Base-by-base conservation (phyloP, 176 grass and related monocot species). In the Calamus simplicifolius region DNA sequence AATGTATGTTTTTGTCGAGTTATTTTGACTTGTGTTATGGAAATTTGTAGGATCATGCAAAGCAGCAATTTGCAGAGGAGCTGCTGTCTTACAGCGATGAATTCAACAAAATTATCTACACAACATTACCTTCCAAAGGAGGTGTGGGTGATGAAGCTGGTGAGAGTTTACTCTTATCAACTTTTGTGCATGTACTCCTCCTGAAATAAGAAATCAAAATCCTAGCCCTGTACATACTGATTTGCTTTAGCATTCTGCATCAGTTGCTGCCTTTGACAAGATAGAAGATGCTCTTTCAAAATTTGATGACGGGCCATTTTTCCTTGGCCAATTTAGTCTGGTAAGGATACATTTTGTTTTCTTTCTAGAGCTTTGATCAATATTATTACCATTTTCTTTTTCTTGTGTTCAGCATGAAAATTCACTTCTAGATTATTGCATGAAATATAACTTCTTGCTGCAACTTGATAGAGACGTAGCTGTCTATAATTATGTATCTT, bases 281-380 rank as follows among this genome's bases (percentile, higher is more conserved):
- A 58, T 85, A 29, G 89, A 95, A 78, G 85, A 59, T 13, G 56
- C 54, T 21, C 62, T 95, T 17, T 80, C 79, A 1, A 89, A 83
- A 63, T 95, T 89, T 80, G 65, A 66, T 26, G 82, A 83, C 26
- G 89, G 85, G 5, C 85, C 81, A 1, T 89, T 95, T 71, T 89
- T 89, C 79, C 81, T 95, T 14, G 89, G 81, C 26, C 72, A 85
- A 35, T 63, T 85, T 56, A 95, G 85, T 76, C 53, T 95, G 72
- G 89, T 95, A 56, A 29, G 74, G 8, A 43, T 43, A 43, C 35
- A 43, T 50, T 23, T 23, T 38, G 8, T 2, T 43, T 43, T 43
- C 35, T 43, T 43, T 43, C 35, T 43, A 43, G 35, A 43, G 8
- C 10, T 43, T 43, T 43, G 35, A 43, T 43, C 0, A 2, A 12